Evolutionary conservation across 1,284 basidiomycete species (phyloP).

Genomic region (Porogramme epimiltina): DNA sequence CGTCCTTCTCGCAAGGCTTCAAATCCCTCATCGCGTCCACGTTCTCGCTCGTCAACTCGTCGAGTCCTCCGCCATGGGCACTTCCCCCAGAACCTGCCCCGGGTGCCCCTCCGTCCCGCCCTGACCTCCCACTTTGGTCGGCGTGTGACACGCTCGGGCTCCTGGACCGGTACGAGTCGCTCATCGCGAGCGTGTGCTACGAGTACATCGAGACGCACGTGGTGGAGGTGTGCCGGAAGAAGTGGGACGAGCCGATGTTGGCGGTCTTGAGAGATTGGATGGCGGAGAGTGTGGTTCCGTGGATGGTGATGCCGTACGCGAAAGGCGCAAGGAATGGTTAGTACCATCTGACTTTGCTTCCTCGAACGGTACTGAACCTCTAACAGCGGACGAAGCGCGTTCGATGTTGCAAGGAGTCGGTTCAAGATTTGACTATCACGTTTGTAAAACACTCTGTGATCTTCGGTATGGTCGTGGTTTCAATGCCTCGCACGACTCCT

Average conservation of each 20-base stretch:
- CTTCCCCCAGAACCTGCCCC: not conserved
- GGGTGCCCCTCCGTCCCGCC: slow-evolving; percentile 24
- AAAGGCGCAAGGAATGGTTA: slow-evolving; percentile 58
- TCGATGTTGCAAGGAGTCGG: slow-evolving; percentile 80
- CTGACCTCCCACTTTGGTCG: slow-evolving; percentile 49
- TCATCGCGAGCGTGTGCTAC: slow-evolving; percentile 83
- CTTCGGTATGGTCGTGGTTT: slow-evolving; percentile 60
- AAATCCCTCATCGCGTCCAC: slow-evolving; percentile 63
- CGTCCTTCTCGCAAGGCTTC: slow-evolving; percentile 64
- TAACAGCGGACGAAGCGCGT: slow-evolving; percentile 66
- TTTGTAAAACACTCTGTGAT: slow-evolving; percentile 87
- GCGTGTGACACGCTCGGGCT: slow-evolving; percentile 76
- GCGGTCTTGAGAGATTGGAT: slow-evolving; percentile 72
- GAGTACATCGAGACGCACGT: slow-evolving; percentile 82
- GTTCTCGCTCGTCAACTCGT: slow-evolving; percentile 38
- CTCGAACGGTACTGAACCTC: too few relatives aligned
- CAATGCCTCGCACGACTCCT: too few relatives aligned
- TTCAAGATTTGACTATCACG: slow-evolving; percentile 87
- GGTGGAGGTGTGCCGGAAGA: slow-evolving; percentile 60
- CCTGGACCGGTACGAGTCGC: slow-evolving; percentile 82
- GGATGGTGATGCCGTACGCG: slow-evolving; percentile 83
- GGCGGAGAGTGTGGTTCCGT: slow-evolving; percentile 74
- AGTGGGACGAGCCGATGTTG: slow-evolving; percentile 73
- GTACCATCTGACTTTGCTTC: slow-evolving; percentile 22
- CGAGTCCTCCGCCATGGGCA: slow-evolving; percentile 27